Conservation (phyloP, 2,329 filamentous ascomycete genomes). For the Beauveria australis region DNA sequence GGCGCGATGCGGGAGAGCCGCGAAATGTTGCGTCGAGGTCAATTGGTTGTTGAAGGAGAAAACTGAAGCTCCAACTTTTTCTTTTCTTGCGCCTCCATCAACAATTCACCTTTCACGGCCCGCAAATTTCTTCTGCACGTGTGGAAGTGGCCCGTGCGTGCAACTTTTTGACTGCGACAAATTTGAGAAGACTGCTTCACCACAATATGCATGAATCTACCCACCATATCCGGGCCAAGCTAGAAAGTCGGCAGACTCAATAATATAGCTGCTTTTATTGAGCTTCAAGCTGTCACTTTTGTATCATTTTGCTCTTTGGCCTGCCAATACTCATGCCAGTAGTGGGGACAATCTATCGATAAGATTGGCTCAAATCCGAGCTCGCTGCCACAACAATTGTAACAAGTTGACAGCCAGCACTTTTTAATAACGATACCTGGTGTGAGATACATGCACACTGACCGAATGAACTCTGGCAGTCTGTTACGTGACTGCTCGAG, state of each 20-base stretch:
- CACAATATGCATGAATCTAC: neutral
- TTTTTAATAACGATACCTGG: neutral
- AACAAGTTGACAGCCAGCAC: neutral
- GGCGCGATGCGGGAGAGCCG: slow-evolving; percentile 6
- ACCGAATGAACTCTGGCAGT: neutral
- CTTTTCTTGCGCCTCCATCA: neutral
- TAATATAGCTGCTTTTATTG: neutral
- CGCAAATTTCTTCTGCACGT: slow-evolving; percentile 7
- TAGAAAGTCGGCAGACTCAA: no score
- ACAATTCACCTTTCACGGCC: neutral
- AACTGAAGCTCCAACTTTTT: neutral
- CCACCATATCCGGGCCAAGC: no score
- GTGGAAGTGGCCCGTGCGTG: slow-evolving; percentile 9
- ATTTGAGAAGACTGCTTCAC: neutral
- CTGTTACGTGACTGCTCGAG: neutral
- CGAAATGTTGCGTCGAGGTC: neutral
- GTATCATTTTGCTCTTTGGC: neutral
- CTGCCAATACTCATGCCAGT: neutral
- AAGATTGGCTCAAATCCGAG: neutral
- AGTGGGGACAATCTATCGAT: slow-evolving; percentile 3
- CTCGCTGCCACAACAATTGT: neutral
- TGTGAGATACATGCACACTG: neutral
- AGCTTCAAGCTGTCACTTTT: neutral
- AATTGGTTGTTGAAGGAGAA: slow-evolving; percentile 2
- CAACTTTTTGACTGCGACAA: neutral